Base-by-base conservation (phyloP, 139 green algal species). In the Ettlia oleoabundans region DNA sequence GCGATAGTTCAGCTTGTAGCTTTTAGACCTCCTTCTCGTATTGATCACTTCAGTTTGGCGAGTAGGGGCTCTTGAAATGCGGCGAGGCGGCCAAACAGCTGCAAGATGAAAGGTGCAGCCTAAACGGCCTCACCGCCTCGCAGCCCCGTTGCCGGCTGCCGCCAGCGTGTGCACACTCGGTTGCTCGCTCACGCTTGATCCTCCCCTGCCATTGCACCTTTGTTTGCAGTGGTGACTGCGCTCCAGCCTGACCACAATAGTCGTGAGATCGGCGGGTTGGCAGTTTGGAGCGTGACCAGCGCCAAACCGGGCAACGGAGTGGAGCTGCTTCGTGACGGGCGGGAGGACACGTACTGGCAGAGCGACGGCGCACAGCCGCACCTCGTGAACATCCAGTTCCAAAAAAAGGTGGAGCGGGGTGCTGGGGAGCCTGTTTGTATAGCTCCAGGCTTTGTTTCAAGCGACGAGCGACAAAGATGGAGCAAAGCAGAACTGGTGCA, bases 241-340 rank as follows among this genome's bases (percentile, higher is more conserved):
- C 65, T 89, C 24, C 40, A 76, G 41, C 70, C 66, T 5, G 72
- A 81, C 30, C 74, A 78, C 24, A 26, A 26, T n/a, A 72, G 30
- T 26, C 73, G 93, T 0, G 96, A 98, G 68, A 88, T 98, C 1
- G 96, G 96, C 0, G 35, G 89, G 30, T 84, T 97, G n/a, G 96
- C 96, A 9, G 90, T 96, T 28, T 98, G 96, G 96, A 92, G 84
- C 5, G 96, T 98, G 13, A 98, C 94, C 19, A 98, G 87, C 66
- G 94, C 96, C 35, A 99, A 99, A 81, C 91, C 94, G 4, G 96
- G 96, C 24, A 98, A 98, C 78, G 96, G 96, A 0, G 97, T 99
- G 26, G 94, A 98, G 64, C 78, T 97, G 78, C 86, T 99, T n/a
- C 80, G 97, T 0, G 97, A 99, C 80, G 93, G 92, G 42, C 91